These are phyloP conservation scores for Paraconiothyrium brasiliense DNA, from an alignment of 2,329 filamentous ascomycete genomes.

Conservation along the genomic window DNA sequence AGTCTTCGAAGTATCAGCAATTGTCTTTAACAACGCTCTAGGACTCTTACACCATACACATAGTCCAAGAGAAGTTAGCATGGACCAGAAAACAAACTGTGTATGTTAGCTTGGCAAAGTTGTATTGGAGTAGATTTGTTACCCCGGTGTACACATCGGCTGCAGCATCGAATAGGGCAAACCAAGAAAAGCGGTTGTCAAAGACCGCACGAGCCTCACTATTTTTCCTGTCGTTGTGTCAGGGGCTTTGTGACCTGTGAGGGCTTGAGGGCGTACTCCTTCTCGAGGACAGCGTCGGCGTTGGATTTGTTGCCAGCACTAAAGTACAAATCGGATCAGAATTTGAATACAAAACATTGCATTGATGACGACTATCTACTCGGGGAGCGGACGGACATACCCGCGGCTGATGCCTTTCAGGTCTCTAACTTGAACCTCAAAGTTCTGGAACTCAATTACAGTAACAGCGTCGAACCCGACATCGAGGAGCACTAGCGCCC, in stretches of 20 bases:
- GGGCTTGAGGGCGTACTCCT: constrained; percentile 69
- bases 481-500: constrained; percentile 92
- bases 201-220: constrained; percentile 77
- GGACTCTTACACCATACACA: constrained; percentile 85
- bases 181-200: constrained; percentile 75
- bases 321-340: constrained; percentile 46
- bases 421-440: constrained; percentile 89
- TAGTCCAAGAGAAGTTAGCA: constrained; percentile 87
- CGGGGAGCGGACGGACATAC: constrained; percentile 97
- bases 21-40: background rate
- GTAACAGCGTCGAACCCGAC: constrained; percentile 97
- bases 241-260: constrained; percentile 24
- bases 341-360: constrained; percentile 41
- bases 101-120: constrained; percentile 12
- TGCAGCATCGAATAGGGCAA: constrained; percentile 78
- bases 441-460: constrained; percentile 85
- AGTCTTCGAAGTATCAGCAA: constrained; percentile 65
- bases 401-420: constrained; percentile 91
- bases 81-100: constrained; percentile 96
- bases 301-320: constrained; percentile 59
- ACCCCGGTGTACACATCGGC: constrained; percentile 94
- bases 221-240: constrained; percentile 69
- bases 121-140: constrained; percentile 48
- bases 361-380: constrained; percentile 70
- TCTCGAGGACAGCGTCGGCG: constrained; percentile 66